Evolutionary conservation across 257 asterid species (phyloP).

Genomic region (Solanum ossicruentum): DNA sequence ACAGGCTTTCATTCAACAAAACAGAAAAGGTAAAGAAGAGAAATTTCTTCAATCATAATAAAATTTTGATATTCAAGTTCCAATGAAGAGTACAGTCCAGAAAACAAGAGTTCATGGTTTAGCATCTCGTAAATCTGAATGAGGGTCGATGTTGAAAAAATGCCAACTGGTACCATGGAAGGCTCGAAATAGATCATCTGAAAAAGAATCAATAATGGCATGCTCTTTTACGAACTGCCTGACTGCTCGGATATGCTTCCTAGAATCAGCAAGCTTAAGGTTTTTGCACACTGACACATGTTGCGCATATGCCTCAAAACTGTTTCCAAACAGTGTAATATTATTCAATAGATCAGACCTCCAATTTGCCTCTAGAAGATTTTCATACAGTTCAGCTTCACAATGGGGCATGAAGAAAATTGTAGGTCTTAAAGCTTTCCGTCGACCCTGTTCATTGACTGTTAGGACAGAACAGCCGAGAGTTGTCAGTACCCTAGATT

Average conservation of each 20-base stretch:
- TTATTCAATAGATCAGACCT: slow-evolving; percentile 20
- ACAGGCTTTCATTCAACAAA: not conserved
- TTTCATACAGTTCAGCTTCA: slow-evolving; percentile 60
- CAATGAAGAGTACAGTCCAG: not conserved
- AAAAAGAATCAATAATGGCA: slow-evolving; percentile 7
- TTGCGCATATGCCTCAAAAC: slow-evolving; percentile 52
- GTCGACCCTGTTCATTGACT: slow-evolving; percentile 67
- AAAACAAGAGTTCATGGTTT: not conserved
- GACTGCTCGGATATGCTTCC: slow-evolving; percentile 41
- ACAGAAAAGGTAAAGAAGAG: not conserved
- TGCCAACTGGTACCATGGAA: slow-evolving; percentile 75
- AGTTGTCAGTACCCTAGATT: slow-evolving; percentile 51
- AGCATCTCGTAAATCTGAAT: not conserved
- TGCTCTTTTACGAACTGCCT: slow-evolving; percentile 42
- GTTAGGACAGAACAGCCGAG: slow-evolving; percentile 71
- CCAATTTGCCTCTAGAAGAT: slow-evolving; percentile 71
- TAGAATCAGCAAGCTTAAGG: slow-evolving; percentile 11
- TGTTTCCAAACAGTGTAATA: slow-evolving; percentile 51
- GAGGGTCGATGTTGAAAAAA: slow-evolving; percentile 26
- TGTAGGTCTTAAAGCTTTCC: slow-evolving; percentile 47
- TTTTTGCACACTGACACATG: slow-evolving; percentile 16
- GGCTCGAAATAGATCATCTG: slow-evolving; percentile 49
- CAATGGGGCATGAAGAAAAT: slow-evolving; percentile 94
- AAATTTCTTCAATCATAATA: not conserved
- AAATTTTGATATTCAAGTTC: not conserved